Percentiles rank a stretch among this genome's conserved stretches.
phyloP scores from a whole-genome alignment of 805 yeast species.

The Ogataea trehaloabstinens region DNA sequence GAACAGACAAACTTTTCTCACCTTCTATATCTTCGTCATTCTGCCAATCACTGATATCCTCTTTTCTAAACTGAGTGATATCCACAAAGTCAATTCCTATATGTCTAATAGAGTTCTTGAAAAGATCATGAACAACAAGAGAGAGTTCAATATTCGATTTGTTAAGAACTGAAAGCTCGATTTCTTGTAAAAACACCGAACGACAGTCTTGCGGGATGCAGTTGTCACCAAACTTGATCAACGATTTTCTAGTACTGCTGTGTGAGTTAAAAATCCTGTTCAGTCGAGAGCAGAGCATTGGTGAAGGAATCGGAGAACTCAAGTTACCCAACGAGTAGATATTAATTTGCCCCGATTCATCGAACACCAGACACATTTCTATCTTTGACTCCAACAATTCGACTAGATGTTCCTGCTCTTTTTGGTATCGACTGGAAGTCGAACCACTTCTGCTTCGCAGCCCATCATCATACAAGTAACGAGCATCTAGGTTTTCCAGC shows the following conservation, averaged over 20 bases:
- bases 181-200: constrained; percentile 23
- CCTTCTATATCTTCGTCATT: constrained; percentile 1
- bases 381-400: constrained; percentile 27
- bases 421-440: constrained; percentile 6
- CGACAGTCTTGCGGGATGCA: constrained; percentile 32
- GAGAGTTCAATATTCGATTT: constrained; percentile 31
- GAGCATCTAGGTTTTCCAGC: constrained; percentile 18
- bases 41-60: constrained; percentile 6
- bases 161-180: constrained; percentile 14
- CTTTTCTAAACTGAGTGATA: constrained; percentile 24
- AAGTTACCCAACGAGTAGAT: constrained; percentile 51
- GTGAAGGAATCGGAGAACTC: constrained; percentile 45
- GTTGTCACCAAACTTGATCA: constrained; percentile 23
- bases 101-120: constrained; percentile 33
- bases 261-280: constrained; percentile 17
- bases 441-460: constrained; percentile 19
- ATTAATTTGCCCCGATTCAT: constrained; percentile 39
- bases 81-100: constrained; percentile 32
- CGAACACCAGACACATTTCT: constrained; percentile 43
- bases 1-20: neutral
- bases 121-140: constrained; percentile 44
- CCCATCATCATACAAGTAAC: constrained; percentile 7
- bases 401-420: constrained; percentile 21
- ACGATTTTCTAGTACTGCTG: constrained; percentile 14
- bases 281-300: constrained; percentile 42